Conservation (phyloP, 2,329 filamentous ascomycete genomes). For the Arthrobotrys musiformis region DNA sequence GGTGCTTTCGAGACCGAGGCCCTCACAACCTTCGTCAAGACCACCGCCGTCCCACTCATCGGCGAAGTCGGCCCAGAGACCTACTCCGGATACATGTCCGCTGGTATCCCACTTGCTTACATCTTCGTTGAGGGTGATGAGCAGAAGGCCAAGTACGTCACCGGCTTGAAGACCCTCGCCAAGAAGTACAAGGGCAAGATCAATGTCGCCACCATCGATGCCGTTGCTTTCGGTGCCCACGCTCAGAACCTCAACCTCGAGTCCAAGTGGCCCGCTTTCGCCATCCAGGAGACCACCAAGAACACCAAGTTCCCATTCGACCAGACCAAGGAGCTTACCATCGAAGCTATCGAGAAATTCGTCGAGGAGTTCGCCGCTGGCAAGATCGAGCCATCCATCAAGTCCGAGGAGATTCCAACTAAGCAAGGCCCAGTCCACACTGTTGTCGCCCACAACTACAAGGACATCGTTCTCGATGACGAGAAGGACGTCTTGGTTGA, state of each 20-base stretch:
- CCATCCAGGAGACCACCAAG: slow-evolving; percentile 93
- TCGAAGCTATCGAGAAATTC: slow-evolving; percentile 79
- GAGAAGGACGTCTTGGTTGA: slow-evolving; percentile 97
- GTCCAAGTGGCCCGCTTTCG: slow-evolving; percentile 96
- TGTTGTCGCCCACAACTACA: slow-evolving; percentile 93
- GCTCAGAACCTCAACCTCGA: slow-evolving; percentile 97
- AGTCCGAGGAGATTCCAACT: slow-evolving; percentile 97
- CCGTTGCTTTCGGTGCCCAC: slow-evolving; percentile 91
- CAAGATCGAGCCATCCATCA: slow-evolving; percentile 95
- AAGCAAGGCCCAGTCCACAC: slow-evolving; percentile 85
- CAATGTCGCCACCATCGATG: slow-evolving; percentile 98
- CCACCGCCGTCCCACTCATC: slow-evolving; percentile 85
- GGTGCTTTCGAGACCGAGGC: slow-evolving; percentile 83
- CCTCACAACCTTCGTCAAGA: slow-evolving; percentile 85
- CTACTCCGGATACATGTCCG: slow-evolving; percentile 92
- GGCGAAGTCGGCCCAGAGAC: slow-evolving; percentile 98
- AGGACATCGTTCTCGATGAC: slow-evolving; percentile 89
- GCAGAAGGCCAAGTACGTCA: slow-evolving; percentile 82
- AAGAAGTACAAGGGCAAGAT: slow-evolving; percentile 92
- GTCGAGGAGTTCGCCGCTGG: slow-evolving; percentile 85
- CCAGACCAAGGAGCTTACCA: slow-evolving; percentile 80
- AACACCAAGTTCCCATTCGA: slow-evolving; percentile 98
- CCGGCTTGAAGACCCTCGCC: slow-evolving; percentile 83
- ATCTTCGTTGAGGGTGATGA: slow-evolving; percentile 94
- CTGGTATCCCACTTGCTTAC: slow-evolving; percentile 92